phyloP scores from a whole-genome alignment of 306 rosid genomes.

The Lathyrus tuberosus region DNA sequence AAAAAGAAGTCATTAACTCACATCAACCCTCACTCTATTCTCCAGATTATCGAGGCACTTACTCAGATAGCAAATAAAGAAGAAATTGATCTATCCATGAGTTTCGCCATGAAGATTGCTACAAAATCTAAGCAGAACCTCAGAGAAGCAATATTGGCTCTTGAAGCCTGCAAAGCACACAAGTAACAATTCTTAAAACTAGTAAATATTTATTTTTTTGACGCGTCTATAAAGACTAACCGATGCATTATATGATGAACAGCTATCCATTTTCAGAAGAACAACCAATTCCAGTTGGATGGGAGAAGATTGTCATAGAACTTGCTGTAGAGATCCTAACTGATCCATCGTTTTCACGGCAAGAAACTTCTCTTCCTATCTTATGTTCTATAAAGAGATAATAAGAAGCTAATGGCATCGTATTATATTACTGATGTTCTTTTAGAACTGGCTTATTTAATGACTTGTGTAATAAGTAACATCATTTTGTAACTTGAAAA shows the following conservation, averaged over 20 bases:
- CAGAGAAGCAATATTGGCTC: slow-evolving; percentile 86
- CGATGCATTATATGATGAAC: slow-evolving; percentile 33
- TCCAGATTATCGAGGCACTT: slow-evolving; percentile 75
- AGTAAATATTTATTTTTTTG: background rate
- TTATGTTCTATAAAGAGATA: background rate
- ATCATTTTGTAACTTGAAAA: background rate
- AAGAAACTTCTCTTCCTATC: slow-evolving; percentile 26
- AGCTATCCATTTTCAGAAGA: slow-evolving; percentile 89
- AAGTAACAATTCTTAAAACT: slow-evolving; percentile 50
- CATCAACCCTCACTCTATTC: slow-evolving; percentile 24
- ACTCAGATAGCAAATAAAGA: slow-evolving; percentile 69
- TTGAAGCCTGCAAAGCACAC: slow-evolving; percentile 92
- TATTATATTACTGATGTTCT: no score
- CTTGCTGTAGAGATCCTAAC: slow-evolving; percentile 71
- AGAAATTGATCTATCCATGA: slow-evolving; percentile 67
- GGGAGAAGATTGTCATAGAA: slow-evolving; percentile 76
- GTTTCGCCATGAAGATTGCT: slow-evolving; percentile 76
- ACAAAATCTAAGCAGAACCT: slow-evolving; percentile 74
- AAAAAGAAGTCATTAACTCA: slow-evolving; percentile 1
- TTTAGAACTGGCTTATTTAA: slow-evolving; percentile 15
- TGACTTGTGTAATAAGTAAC: slow-evolving; percentile 6
- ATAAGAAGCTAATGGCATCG: no score
- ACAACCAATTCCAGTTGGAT: slow-evolving; percentile 80
- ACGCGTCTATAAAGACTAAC: slow-evolving; percentile 33
- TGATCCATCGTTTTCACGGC: slow-evolving; percentile 76